Evolutionary conservation across 768 basidiomycete species (phyloP), one percentile per base, ranked within the genome.

Genomic region (Suillus ampliporus): DNA sequence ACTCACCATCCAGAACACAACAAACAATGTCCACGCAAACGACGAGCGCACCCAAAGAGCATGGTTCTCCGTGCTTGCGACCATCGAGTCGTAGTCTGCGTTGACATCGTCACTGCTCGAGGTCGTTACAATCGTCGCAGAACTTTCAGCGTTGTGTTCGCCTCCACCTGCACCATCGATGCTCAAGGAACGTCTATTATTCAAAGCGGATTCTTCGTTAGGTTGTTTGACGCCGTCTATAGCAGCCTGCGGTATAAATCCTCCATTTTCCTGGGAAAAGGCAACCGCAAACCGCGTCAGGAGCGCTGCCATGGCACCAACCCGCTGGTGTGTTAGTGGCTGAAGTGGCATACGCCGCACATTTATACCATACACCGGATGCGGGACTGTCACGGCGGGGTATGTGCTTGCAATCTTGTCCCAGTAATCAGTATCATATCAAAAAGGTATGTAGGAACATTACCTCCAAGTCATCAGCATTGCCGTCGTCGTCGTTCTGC

Each of bases 1-100:
- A 72, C 83, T 63, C 63, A 90, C 88, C 68, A 86, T 78, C 93
- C 93, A 95, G 77, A 95, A 95, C n/a, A 83, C 66, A 23, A 92
- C 69, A 75, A 94, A 94, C 35, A 90, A 66, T 0, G 72, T 54
- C 78, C 85, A 85, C 0, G 88, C 86, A 21, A 91, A 74, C 2
- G 68, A 59, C 50, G 90, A 80, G 68, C 92, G 86, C 8, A 80
- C 75, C 44, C 78, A 78, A 65, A 88, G 85, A 40, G 89, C 87
- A 63, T 79, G 82, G 60, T 76, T 79, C 68, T 89, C 87, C 37
- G 81, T 81, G n/a, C 65, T 60, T 5, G 3, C 66, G 7, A 74
- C 63, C 4, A 65, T 67, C 1, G 52, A 40, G n/a, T 61, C 68
- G 53, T 66, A 75, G 14, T 74, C 67, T 13, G 13, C 21, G 14